Evolutionary conservation across 1,284 basidiomycete genomes (phyloP).

Genomic region (Lentinus polychrous): DNA sequence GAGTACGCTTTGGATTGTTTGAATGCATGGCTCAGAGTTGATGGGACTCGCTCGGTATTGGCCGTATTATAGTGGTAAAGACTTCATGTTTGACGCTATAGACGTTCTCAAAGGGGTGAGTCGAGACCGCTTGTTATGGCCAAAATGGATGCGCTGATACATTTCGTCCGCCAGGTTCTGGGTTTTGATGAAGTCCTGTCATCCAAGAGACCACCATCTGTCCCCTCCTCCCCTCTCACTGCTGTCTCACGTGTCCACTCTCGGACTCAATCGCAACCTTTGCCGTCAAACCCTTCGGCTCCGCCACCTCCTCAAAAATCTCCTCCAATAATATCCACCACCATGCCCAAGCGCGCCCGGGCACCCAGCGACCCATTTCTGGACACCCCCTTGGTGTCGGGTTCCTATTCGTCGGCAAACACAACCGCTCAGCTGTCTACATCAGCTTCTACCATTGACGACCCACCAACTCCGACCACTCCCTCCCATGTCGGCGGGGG

Average conservation of each 20-base stretch:
- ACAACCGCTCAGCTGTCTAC: slow-evolving; percentile 27
- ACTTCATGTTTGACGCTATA: slow-evolving; percentile 78
- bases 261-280: slow-evolving; percentile 49
- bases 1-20: slow-evolving; percentile 29
- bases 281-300: slow-evolving; percentile 30
- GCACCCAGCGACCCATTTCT: slow-evolving; percentile 76
- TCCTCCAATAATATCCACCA: slow-evolving; percentile 31
- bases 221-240: slow-evolving; percentile 27
- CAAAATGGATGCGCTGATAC: not conserved
- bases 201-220: slow-evolving; percentile 31
- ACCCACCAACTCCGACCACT: slow-evolving; percentile 34
- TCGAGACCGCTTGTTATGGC: not conserved
- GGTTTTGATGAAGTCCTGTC: slow-evolving; percentile 60
- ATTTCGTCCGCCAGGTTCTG: slow-evolving; percentile 23
- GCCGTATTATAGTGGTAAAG: slow-evolving; percentile 54
- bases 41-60: slow-evolving; percentile 12
- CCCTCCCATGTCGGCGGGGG: slow-evolving; percentile 30
- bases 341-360: slow-evolving; percentile 46
- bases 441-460: slow-evolving; percentile 25
- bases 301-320: slow-evolving; percentile 28
- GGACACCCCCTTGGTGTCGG: slow-evolving; percentile 56
- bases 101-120: slow-evolving; percentile 76
- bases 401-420: slow-evolving; percentile 49
- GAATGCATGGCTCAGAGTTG: slow-evolving; percentile 13
- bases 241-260: slow-evolving; percentile 37